Base-by-base conservation (phyloP, 371 early-diverging fungal genomes). In the Lichtheimia ramosa region DNA sequence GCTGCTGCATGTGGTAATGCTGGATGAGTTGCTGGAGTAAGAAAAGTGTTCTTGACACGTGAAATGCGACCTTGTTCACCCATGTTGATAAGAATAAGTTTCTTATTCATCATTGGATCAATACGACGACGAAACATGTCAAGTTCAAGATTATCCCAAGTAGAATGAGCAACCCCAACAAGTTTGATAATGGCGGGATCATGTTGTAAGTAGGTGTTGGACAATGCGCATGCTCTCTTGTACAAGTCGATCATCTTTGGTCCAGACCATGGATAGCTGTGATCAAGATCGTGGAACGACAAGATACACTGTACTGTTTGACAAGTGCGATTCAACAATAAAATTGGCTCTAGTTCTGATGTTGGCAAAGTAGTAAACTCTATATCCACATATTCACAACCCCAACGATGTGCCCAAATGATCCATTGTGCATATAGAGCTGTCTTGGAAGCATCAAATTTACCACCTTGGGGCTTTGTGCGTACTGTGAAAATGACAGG, bases 401-500 rank as follows among this genome's bases (percentile, higher is more conserved):
- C 94, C 89, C 90, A 91, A 43, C 79, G 80, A 16, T 92, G 59
- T 0, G 87, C 96, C 51, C 75, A 66, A 12, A 64, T 58, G 23
- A 92, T 64, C 34, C 95, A 72, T 3, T 76, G 71, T 3, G 86
- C 82, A 71, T 91, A 84, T 66, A 88, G 90, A 4, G 74, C 70
- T 0, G 21, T 12, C 7, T 20, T 21, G 0, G 54, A 20, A 12
- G 65, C 50, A 24, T 67, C 64, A 48, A 92, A 96, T 16, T 72
- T 78, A 5, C 96, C 96, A 39, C 91, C 96, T 76, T 97, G 96
- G 25, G 83, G 77, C 41, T 61, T 55, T 0, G 96, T 90, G 15
- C 97, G 83, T 2, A 96, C 92, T 6, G 97, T 97, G 71, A 84
- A 97, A 5, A 97, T 85, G 14, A 97, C 86, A 3, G 97, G 96